Percentiles rank a stretch among this genome's conserved stretches.
phyloP scores from a whole-genome alignment of 495 filamentous ascomycete genomes.

The Podospora tetraspora region DNA sequence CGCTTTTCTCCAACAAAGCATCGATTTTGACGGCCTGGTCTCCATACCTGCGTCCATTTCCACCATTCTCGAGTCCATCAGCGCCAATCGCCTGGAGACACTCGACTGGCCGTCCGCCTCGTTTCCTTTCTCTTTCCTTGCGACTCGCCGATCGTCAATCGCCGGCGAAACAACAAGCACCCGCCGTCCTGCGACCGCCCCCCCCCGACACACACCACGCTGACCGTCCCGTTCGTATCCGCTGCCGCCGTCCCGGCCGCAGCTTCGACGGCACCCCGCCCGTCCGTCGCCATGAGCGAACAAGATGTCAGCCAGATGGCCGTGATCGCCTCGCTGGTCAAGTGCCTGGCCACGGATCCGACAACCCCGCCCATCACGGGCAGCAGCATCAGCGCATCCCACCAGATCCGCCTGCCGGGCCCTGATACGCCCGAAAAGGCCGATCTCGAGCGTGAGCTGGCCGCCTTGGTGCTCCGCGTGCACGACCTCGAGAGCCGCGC shows the following conservation, averaged over 20 bases:
- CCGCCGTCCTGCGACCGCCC: neutral
- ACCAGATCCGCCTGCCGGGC: conserved; percentile 59
- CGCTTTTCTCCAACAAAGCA: neutral
- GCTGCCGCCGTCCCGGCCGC: conserved; percentile 17
- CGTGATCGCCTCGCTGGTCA: conserved; percentile 58
- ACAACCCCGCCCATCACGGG: conserved; percentile 24
- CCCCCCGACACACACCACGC: neutral
- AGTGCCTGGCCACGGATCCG: conserved; percentile 52
- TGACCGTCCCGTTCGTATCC: conserved; percentile 4
- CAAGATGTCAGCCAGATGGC: conserved; percentile 51
- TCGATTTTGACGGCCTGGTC: neutral
- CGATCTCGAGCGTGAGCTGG: conserved; percentile 65
- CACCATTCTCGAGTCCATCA: neutral
- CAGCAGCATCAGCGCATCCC: conserved; percentile 30
- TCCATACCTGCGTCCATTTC: neutral
- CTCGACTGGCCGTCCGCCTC: neutral
- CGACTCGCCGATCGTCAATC: neutral
- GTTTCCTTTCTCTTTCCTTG: neutral
- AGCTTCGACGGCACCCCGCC: conserved; percentile 15
- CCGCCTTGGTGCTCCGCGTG: conserved; percentile 60
- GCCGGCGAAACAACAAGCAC: neutral
- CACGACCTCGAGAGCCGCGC: conserved; percentile 65
- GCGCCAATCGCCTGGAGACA: neutral
- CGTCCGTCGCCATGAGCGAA: conserved; percentile 46
- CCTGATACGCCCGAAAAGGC: conserved; percentile 56